Evolutionary conservation across 116 monocot genomes (phyloP), one percentile per base, ranked within the genome.

Genomic region (Cymodocea nodosa): DNA sequence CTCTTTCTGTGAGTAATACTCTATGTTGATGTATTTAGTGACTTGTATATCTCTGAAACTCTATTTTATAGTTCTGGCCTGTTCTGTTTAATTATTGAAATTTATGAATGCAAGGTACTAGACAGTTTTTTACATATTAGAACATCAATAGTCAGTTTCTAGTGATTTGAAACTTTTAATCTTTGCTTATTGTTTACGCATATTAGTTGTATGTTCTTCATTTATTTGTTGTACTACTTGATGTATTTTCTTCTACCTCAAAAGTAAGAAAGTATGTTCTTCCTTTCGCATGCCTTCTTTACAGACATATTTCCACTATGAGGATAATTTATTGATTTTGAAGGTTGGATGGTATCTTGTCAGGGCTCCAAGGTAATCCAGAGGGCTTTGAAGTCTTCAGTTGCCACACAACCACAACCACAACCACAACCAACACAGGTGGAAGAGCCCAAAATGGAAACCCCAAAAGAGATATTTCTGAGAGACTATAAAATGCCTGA

Each of bases 401-500:
- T 91, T 66, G 88, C 92, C 53, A 86, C 88, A 67, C 30, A 30
- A 30, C 30, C 30, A 30, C 30, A 30, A 30, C 30, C 30, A 30
- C 71, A 88, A 58, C 86, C 82, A 20, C 57, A 50, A 35, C 77
- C 84, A 66, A 39, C 76, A 4, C 78, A 72, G 68, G 60, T 67
- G 56, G 86, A 89, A 73, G 83, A 85, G 51, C 79, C 85, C 69
- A 76, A 91, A 61, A 98, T 98, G 97, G 92, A 84, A 69, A 36
- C 69, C 35, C 92, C 92, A 14, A 98, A 77, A 69, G 97, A 98
- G 80, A 82, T 98, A 17, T 86, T 91, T 77, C 53, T 98, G 71
- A 98, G 86, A 75, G 86, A 98, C 59, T 98, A 98, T 73, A 91
- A 91, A 78, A 74, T 71, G 78, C 92, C 89, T 57, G 80, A 85